A percentile compares a stretch with the other conserved stretches of the same genome.
phyloP scores from a whole-genome alignment of 2,329 filamentous ascomycete genomes.

The Proliferodiscus dingleyae region DNA sequence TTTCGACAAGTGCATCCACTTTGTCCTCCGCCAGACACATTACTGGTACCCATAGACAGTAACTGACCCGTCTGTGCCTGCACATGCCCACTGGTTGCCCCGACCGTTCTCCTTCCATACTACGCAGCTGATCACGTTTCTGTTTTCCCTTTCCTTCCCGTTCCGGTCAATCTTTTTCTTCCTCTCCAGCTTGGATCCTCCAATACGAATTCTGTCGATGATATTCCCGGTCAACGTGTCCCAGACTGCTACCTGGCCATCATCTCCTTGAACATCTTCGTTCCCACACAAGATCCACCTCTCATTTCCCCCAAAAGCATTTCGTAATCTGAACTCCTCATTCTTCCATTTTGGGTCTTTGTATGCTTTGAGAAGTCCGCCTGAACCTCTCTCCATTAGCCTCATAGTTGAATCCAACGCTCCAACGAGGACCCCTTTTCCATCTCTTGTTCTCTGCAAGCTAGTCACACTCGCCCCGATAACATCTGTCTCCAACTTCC shows the following conservation, averaged over 20 bases:
- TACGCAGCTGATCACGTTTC: conserved; percentile 57
- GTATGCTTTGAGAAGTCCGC: conserved; percentile 70
- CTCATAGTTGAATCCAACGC: conserved; percentile 72
- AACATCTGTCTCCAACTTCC: conserved; percentile 65
- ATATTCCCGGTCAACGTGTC: conserved; percentile 72
- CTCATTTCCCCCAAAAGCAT: conserved; percentile 66
- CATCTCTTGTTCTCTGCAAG: conserved; percentile 65
- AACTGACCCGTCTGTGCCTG: conserved; percentile 60
- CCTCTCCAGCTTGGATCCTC: conserved; percentile 33
- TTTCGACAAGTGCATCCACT: too few species aligned
- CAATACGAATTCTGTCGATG: conserved; percentile 54
- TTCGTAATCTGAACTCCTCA: conserved; percentile 25
- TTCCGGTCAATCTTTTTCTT: conserved; percentile 53
- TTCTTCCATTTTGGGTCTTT: conserved; percentile 44
- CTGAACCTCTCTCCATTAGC: conserved; percentile 74
- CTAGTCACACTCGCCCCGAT: conserved; percentile 71
- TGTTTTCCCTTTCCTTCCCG: conserved; percentile 54
- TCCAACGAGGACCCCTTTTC: conserved; percentile 68
- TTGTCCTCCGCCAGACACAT: too few species aligned
- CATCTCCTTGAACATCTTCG: conserved; percentile 43
- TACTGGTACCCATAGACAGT: too few species aligned
- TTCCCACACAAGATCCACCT: conserved; percentile 76
- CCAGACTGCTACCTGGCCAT: conserved; percentile 61
- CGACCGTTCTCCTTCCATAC: conserved; percentile 59
- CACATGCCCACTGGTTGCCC: conserved; percentile 61